Evolutionary conservation across 2,329 filamentous ascomycete species (phyloP).

Genomic region (Claviceps lovelessii): DNA sequence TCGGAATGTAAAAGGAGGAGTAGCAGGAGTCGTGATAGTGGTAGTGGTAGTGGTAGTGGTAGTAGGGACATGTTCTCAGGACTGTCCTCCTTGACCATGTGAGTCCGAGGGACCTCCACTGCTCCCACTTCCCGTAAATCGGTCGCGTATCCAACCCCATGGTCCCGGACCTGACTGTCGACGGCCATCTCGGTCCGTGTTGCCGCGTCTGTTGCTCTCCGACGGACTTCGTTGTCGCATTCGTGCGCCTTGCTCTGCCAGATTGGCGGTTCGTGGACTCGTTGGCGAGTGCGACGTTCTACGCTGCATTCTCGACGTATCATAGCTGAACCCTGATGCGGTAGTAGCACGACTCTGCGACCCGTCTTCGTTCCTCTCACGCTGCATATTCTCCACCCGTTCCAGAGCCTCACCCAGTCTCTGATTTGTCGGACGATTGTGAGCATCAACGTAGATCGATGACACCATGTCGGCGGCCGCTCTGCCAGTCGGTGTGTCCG

Average conservation of each 20-base stretch:
- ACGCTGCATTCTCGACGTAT: slow-evolving; percentile 21
- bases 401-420: slow-evolving; percentile 18
- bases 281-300: slow-evolving; percentile 25
- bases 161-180: slow-evolving; percentile 21
- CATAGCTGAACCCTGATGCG: slow-evolving; percentile 16
- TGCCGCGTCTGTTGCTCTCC: slow-evolving; percentile 18
- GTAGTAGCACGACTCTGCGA: slow-evolving; percentile 11
- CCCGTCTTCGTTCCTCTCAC: slow-evolving; percentile 11
- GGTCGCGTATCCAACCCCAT: slow-evolving; percentile 30
- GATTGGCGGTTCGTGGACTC: slow-evolving; percentile 17
- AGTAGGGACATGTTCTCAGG: slow-evolving; percentile 9
- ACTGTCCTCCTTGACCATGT: slow-evolving; percentile 16
- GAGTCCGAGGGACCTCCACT: slow-evolving; percentile 14
- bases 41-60: neutral
- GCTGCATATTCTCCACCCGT: slow-evolving; percentile 15
- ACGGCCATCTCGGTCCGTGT: slow-evolving; percentile 17
- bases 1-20: neutral
- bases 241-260: slow-evolving; percentile 17
- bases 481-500: slow-evolving; percentile 3
- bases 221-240: slow-evolving; percentile 27
- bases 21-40: too few species aligned
- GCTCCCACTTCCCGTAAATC: slow-evolving; percentile 19
- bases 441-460: slow-evolving; percentile 12
- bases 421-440: slow-evolving; percentile 14
- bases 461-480: slow-evolving; percentile 7